These are phyloP conservation scores for Venturia effusa DNA, from an alignment of 2,329 filamentous ascomycete species.

Conservation along the genomic window DNA sequence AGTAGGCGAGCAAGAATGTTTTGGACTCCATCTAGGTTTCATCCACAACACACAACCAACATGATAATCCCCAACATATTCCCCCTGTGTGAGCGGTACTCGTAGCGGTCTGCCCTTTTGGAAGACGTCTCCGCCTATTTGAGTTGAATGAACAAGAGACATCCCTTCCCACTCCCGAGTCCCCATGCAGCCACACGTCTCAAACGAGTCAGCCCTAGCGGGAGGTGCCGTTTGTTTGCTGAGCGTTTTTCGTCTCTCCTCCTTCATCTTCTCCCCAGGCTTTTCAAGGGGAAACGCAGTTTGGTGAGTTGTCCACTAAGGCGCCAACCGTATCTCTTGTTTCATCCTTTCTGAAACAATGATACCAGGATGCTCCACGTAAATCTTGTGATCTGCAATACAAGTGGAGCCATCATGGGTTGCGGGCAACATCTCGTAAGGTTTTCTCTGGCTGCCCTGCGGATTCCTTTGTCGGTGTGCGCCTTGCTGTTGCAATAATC, in stretches of 20 bases:
- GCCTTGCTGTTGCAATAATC: neutral
- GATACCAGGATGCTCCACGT: neutral
- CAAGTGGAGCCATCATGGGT: neutral
- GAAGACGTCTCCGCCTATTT: neutral
- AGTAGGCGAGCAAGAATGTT: neutral
- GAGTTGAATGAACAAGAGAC: neutral
- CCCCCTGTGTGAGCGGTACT: too few relatives aligned
- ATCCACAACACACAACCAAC: neutral
- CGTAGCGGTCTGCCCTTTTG: neutral
- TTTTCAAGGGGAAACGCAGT: neutral
- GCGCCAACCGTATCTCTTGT: neutral
- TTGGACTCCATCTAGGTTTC: neutral
- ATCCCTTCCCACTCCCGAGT: neutral
- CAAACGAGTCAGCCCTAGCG: neutral
- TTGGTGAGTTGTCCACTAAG: neutral
- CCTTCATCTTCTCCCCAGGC: neutral
- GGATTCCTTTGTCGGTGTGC: neutral
- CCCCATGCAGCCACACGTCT: neutral
- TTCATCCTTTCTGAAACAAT: constrained; percentile 1
- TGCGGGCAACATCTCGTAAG: neutral
- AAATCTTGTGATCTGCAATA: neutral
- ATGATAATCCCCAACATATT: too few relatives aligned
- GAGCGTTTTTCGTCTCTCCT: neutral
- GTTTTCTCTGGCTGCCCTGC: neutral
- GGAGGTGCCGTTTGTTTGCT: neutral